Percentiles rank a stretch among this genome's conserved stretches.
These are phyloP conservation scores for Chrysanthemum lavandulifolium DNA, from an alignment of 129 eudicot genomes.

Conservation along the genomic window DNA sequence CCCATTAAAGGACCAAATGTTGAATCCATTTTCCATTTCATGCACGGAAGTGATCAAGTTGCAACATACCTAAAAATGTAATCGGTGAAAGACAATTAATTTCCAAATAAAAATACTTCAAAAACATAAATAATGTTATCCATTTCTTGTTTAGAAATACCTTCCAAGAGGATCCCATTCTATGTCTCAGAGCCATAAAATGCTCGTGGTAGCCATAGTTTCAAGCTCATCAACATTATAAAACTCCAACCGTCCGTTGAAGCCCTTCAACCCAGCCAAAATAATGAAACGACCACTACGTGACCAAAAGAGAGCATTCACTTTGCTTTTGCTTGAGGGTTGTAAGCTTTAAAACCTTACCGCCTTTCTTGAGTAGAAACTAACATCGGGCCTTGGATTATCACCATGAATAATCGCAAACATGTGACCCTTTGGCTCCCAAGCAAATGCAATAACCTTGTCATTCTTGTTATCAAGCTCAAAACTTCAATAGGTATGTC, in stretches of 20 bases:
- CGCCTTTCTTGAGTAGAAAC: constrained; percentile 54
- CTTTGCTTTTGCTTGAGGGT: constrained; percentile 51
- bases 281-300: constrained; percentile 69
- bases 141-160: constrained; percentile 23
- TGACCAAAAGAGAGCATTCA: constrained; percentile 78
- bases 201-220: constrained; percentile 82
- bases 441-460: constrained; percentile 24
- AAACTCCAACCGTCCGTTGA: constrained; percentile 79
- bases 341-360: constrained; percentile 41
- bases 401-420: constrained; percentile 24
- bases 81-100: no score
- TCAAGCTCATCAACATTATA: constrained; percentile 87
- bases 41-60: no score
- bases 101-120: no score
- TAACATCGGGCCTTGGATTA: constrained; percentile 11
- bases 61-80: constrained; percentile 33
- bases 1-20: no score
- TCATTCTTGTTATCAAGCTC: constrained; percentile 29
- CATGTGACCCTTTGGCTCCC: constrained; percentile 28
- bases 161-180: constrained; percentile 91
- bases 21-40: no score
- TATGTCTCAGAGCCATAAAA: constrained; percentile 80
- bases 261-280: constrained; percentile 74
- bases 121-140: no score
- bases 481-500: constrained; percentile 27